Base-by-base conservation (phyloP, 1,284 basidiomycete species). In the Cutaneotrichosporon curvatum region DNA sequence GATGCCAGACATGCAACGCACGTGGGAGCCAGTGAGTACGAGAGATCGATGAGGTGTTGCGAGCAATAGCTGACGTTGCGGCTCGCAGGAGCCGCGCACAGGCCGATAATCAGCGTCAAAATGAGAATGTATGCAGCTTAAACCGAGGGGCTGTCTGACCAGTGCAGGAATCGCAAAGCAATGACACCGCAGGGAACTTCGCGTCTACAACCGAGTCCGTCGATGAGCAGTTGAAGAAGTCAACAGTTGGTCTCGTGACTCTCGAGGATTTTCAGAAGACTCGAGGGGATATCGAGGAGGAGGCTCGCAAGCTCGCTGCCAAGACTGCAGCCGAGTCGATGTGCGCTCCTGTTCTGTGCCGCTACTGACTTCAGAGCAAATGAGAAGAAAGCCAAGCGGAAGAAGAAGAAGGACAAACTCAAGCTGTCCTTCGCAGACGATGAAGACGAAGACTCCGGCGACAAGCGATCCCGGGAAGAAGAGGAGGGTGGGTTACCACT, bases 201-300 rank as follows among this genome's bases (percentile, higher is more conserved):
- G 84, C 92, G 18, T 85, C 87, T 4, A 88, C 95, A 70, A 83
- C 88, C 70, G 94, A 97, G 66, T 89, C 85, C 4, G 83, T 97
- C 76, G 94, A 97, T 67, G 95, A 98, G 50, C 80, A 81, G 11
- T 78, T 99, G 43, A 97, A 96, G 76, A 81, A 90, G 62, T 85
- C 79, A 40, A 99, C 95, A 0, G 82, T 98, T 47, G 95, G 95
- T 59, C 79, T 99, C 14, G 92, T 98, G 2, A 81, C 79, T 50
- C 78, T 97, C 8, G 86, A 94, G 61, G 95, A 97, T 40, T 98
- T 98, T 59, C 85, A 88, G 66, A 83, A 87, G 68, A 82, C 79
- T 59, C 77, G 89, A 48, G 87, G 88, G 58, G 87, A 87, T 62
- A 73, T 98, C 4, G 91, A 97, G 65, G 95, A 98, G 69, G 83